A percentile compares a stretch with the other conserved stretches of the same genome.
phyloP scores from a whole-genome alignment of 164 flowering plant genomes.

The Brasenia schreberi region DNA sequence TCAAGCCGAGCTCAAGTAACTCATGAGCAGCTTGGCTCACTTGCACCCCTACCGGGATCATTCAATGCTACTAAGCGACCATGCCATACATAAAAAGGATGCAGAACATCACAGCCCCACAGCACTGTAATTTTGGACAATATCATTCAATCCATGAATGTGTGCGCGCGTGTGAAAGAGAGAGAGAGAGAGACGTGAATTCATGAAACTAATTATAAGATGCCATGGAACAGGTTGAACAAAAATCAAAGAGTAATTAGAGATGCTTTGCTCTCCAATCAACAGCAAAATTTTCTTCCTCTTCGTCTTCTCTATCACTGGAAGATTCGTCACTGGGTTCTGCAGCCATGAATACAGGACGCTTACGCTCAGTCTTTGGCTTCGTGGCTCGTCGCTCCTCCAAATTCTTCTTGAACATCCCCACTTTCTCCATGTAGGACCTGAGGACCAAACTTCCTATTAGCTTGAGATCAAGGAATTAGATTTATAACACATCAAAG shows the following conservation, averaged over 20 bases:
- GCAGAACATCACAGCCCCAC: too few species aligned
- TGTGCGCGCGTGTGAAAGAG: too few species aligned
- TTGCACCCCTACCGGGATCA: too few species aligned
- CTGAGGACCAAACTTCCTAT: slow-evolving; percentile 16
- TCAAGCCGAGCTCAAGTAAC: too few species aligned
- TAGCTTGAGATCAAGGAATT: not conserved
- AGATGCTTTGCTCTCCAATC: slow-evolving; percentile 96
- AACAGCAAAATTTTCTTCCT: slow-evolving; percentile 35
- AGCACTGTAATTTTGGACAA: too few species aligned
- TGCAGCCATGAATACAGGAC: slow-evolving; percentile 12
- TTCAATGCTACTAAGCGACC: too few species aligned
- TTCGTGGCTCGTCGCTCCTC: slow-evolving; percentile 50
- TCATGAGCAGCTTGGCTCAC: too few species aligned
- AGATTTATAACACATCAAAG: not conserved
- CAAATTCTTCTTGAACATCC: slow-evolving; percentile 51
- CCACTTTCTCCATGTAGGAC: slow-evolving; percentile 54
- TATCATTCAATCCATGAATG: too few species aligned
- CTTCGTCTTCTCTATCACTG: slow-evolving; percentile 49
- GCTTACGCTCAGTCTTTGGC: slow-evolving; percentile 14
- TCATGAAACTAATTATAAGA: not conserved
- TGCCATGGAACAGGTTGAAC: not conserved
- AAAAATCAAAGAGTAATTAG: slow-evolving; percentile 6
- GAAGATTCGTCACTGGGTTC: slow-evolving; percentile 36
- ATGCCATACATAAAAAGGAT: too few species aligned
- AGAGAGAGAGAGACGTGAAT: too few species aligned